These are phyloP conservation scores for Microcos paniculata DNA, from an alignment of 345 rosid species.

Conservation along the genomic window DNA sequence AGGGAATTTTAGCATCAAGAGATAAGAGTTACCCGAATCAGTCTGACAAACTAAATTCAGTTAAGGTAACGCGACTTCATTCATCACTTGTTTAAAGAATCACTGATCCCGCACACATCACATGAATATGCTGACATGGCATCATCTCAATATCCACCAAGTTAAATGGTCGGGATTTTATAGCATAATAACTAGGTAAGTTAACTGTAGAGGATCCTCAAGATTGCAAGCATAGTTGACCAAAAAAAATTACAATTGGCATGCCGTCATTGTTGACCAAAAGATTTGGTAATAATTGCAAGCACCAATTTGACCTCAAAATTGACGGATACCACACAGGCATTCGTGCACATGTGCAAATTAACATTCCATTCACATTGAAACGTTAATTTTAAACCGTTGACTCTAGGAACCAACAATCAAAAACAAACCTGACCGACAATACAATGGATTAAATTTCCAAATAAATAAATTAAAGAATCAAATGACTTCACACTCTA, in stretches of 20 bases:
- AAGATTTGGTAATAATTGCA: background rate
- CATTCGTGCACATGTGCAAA: background rate
- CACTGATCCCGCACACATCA: background rate
- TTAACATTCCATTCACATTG: constrained; percentile 3
- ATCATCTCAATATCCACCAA: background rate
- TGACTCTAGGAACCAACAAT: background rate
- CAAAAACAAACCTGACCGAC: constrained; percentile 1
- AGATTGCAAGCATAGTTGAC: background rate
- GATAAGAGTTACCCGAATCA: background rate
- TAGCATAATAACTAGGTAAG: constrained; percentile 7
- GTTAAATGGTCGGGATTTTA: background rate
- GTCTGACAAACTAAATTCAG: background rate
- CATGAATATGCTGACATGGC: background rate
- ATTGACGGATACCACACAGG: background rate
- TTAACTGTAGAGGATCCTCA: background rate
- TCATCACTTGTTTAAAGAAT: background rate
- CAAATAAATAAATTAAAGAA: background rate
- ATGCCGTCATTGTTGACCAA: constrained; percentile 12
- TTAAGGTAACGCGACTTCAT: background rate
- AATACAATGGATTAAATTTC: background rate
- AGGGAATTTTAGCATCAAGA: background rate
- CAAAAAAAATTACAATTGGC: background rate
- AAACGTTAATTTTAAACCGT: constrained; percentile 8
- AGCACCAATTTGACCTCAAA: background rate
- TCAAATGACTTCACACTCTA: background rate